Evolutionary conservation across 139 green algal genomes (phyloP).

Genomic region (Auxenochlorella protothecoides): DNA sequence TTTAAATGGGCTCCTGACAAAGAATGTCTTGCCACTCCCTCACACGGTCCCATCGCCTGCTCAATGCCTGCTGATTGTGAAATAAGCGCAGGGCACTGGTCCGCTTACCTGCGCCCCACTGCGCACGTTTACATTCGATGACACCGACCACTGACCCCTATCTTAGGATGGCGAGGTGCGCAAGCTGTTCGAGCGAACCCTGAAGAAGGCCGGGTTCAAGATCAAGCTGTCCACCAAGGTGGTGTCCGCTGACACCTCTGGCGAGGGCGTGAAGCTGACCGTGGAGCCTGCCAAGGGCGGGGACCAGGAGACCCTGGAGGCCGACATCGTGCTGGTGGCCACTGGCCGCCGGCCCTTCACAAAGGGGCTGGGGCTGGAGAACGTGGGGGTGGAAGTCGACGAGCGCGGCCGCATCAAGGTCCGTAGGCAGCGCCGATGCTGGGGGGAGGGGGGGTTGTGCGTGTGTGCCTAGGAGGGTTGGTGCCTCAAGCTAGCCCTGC

Average conservation of each 20-base stretch:
- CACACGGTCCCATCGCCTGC: too few relatives aligned
- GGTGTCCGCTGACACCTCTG: conserved; percentile 42
- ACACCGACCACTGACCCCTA: neutral
- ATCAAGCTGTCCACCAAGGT: conserved; percentile 93
- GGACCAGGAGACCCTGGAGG: conserved; percentile 51
- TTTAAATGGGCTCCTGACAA: too few relatives aligned
- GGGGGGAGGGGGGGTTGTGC: too few relatives aligned
- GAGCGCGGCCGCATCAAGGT: conserved; percentile 51
- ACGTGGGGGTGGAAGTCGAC: conserved; percentile 69
- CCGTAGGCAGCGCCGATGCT: too few relatives aligned
- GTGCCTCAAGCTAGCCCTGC: too few relatives aligned
- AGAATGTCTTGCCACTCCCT: too few relatives aligned
- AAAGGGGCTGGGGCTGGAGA: conserved; percentile 76
- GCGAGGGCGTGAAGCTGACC: conserved; percentile 50
- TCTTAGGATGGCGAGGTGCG: conserved; percentile 78
- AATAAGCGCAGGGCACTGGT: too few relatives aligned
- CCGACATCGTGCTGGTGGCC: conserved; percentile 88
- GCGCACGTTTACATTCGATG: too few relatives aligned
- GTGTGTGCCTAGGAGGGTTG: too few relatives aligned
- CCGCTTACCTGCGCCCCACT: too few relatives aligned
- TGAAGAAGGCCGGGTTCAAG: conserved; percentile 96
- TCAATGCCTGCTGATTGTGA: too few relatives aligned
- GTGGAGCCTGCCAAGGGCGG: conserved; percentile 60
- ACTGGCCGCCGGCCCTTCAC: conserved; percentile 67
- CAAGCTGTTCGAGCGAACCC: conserved; percentile 71